A percentile compares a stretch with the other conserved stretches of the same genome.
Evolutionary conservation across 1,284 basidiomycete genomes (phyloP).

Genomic region (Fomitiporia mediterranea): DNA sequence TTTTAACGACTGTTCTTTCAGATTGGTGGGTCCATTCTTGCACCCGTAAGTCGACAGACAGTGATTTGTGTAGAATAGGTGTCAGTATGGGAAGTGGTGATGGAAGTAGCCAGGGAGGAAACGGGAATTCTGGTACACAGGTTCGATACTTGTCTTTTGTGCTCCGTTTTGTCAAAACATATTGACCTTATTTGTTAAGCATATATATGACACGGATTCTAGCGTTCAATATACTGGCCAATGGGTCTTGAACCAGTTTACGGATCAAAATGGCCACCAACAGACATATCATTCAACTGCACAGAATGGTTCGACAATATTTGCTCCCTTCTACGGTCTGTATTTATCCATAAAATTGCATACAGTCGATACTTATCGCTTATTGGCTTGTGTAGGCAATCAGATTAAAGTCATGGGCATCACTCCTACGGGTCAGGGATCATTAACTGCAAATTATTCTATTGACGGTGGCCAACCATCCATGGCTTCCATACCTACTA

Average conservation of each 20-base stretch:
- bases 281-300: neutral
- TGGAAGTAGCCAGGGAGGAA: neutral
- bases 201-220: neutral
- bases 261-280: neutral
- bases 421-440: conserved; percentile 4
- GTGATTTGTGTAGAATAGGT: neutral
- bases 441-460: conserved; percentile 16
- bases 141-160: too few relatives aligned
- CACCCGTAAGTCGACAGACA: too few relatives aligned
- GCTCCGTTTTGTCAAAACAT: too few relatives aligned
- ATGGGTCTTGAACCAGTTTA: neutral
- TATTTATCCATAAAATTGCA: too few relatives aligned
- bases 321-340: conserved; percentile 4
- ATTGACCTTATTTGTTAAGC: too few relatives aligned
- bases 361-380: too few relatives aligned
- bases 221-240: neutral
- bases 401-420: conserved; percentile 13
- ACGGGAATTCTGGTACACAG: too few relatives aligned
- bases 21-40: too few relatives aligned
- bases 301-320: neutral
- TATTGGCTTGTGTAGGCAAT: too few relatives aligned
- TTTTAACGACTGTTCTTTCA: too few relatives aligned
- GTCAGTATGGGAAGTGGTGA: neutral
- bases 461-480: conserved; percentile 9
- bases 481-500: neutral